Evolutionary conservation across 176 grass and related monocot species (phyloP), one percentile per base, ranked within the genome.

Genomic region (Oryza officinalis): DNA sequence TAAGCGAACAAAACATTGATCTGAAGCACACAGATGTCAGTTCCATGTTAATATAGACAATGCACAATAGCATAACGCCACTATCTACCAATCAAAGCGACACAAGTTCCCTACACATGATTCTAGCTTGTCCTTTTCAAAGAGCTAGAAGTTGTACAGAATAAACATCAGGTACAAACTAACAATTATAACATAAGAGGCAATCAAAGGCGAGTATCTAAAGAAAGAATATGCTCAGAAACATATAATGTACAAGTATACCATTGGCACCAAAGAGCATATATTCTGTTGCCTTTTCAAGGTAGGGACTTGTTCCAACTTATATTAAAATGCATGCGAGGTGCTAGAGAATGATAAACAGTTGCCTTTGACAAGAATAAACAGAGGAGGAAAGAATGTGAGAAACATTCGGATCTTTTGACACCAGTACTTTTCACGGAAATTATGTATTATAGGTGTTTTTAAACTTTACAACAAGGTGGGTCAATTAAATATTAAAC

Each of bases 401-500:
- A 28, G 32, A 80, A 54, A 64, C 45, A 25, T 80, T 50, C 65
- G 25, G 13, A 41, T 22, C 43, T 81, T 81, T 37, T 81, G 31
- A 26, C 27, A 38, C n/a, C 25, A 13, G 25, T 66, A 41, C 38
- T 59, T 86, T 49, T 47, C 13, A 50, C 37, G 38, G 32, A 25
- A 15, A 80, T 69, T 80, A n/a, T 61, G 18, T 2, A 20, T 65
- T 54, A 26, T 54, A 27, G 10, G 15, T 71, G 26, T 76, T 75
- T 40, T 69, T 4, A 49, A 50, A 6, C 23, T 81, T 71, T 14
- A 10, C 22, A 76, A 13, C 5, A 85, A 75, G 27, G 69, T 30
- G 17, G 32, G 8, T 63, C 1, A 37, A 69, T 4, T 11, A 64
- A 70, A 76, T 59, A 84, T 50, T 2, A 7, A 40, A 63, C 30